A percentile compares a stretch with the other conserved stretches of the same genome.
phyloP scores from a whole-genome alignment of 495 filamentous ascomycete genomes.

The Articulospora tetracladia region DNA sequence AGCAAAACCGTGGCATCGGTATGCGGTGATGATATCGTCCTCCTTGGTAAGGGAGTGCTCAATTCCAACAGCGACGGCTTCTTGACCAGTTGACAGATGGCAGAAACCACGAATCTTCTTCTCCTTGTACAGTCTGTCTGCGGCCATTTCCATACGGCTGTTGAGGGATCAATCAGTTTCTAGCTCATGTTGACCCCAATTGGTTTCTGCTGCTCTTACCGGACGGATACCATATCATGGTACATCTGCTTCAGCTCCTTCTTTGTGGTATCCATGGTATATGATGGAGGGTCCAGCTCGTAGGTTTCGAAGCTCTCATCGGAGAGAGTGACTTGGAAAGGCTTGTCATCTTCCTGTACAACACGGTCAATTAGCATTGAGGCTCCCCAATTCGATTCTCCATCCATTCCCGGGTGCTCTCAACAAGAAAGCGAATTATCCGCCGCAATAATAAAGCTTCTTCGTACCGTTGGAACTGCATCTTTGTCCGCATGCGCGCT shows the following conservation, averaged over 20 bases:
- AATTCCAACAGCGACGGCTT: conserved; percentile 95
- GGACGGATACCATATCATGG: conserved; percentile 88
- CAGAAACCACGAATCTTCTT: conserved; percentile 99
- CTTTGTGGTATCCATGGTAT: conserved; percentile 91
- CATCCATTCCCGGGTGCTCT: background rate
- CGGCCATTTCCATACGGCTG: conserved; percentile 99
- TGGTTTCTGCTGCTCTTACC: conserved; percentile 49
- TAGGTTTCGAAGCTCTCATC: conserved; percentile 99
- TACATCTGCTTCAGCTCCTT: conserved; percentile 98
- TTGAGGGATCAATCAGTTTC: background rate
- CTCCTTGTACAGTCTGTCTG: conserved; percentile 97
- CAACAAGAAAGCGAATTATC: background rate
- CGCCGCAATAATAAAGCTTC: background rate
- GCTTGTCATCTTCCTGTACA: conserved; percentile 82
- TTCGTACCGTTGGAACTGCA: conserved; percentile 64
- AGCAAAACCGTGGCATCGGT: conserved; percentile 98
- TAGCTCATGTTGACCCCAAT: background rate
- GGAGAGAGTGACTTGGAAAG: conserved; percentile 87
- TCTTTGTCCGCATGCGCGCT: conserved; percentile 83
- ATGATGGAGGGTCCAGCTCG: conserved; percentile 91
- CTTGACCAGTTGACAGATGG: conserved; percentile 95
- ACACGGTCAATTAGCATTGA: background rate
- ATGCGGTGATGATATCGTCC: conserved; percentile 95
- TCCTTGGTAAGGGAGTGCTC: conserved; percentile 89
- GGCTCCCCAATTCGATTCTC: background rate